Base-by-base conservation (phyloP, 345 rosid species). In the Rhizophora apiculata region DNA sequence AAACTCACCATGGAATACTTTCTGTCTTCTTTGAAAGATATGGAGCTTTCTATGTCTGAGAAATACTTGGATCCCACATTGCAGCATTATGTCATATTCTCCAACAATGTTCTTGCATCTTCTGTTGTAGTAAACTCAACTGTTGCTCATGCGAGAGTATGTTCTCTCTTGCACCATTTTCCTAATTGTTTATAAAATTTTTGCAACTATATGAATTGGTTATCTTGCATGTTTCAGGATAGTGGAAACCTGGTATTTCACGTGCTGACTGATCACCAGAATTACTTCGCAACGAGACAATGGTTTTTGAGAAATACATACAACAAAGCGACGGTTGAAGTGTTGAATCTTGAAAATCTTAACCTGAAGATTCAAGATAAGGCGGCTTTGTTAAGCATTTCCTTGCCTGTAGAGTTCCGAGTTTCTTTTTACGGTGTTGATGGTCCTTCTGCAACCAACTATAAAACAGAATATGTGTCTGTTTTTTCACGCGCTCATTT, bases 361-460 rank as follows among this genome's bases (percentile, higher is more conserved):
- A 81, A 63, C 73, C 75, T 68, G 76, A 85, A 82, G 20, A 63
- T 54, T 72, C 76, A 80, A 37, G 85, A 85, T 43, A 78, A 78
- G 72, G 78, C 78, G 70, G 74, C 82, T 74, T 73, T 61, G 18
- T 72, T 73, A 74, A 85, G 73, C 68, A 62, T 90, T 70, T 82
- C 74, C 72, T 67, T 89, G 80, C 92, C 98, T 46, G 83, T 86
- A 79, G 99, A 95, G 79, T 95, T 88, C 72, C 96, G 92, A 56
- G 85, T 91, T 64, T 87, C 95, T 70, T 77, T 88, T 39, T 76
- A 60, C 15, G 37, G 70, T 63, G 71, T 74, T 78, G 85, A 75
- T 73, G 67, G 63, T 67, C 69, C 71, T 74, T 70, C 75, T 8
- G 65, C 82, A 53, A 83, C 72, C 72, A 75, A 74, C 68, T 75